A percentile compares a stretch with the other conserved stretches of the same genome.
Conservation (phyloP, 257 asterid species). For the Nicotiana knightiana region DNA sequence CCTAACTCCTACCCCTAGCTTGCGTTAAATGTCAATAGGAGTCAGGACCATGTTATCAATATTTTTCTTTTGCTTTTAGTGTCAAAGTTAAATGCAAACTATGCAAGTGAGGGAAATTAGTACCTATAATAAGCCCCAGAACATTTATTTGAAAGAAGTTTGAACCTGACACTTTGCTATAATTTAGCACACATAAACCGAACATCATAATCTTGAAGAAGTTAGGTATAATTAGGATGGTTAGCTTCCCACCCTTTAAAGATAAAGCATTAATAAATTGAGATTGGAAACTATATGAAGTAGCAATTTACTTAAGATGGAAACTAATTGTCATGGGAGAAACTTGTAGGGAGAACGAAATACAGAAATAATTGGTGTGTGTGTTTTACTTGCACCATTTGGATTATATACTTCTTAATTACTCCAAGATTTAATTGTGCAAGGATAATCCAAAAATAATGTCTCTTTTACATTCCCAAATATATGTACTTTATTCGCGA, state of each 20-base stretch:
- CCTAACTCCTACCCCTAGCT: neutral
- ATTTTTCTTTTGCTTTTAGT: neutral
- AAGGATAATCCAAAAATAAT: no score
- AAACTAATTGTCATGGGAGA: no score
- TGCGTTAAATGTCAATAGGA: neutral
- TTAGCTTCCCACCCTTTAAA: neutral
- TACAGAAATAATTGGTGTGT: no score
- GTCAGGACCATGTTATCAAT: neutral
- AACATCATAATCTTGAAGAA: neutral
- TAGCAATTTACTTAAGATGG: no score
- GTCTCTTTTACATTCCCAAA: no score
- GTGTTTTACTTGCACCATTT: no score
- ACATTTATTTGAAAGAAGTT: neutral
- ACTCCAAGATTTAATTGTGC: no score
- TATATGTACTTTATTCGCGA: neutral
- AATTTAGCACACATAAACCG: no score
- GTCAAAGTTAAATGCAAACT: neutral
- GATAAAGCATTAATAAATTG: neutral
- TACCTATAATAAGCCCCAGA: conserved; percentile 4
- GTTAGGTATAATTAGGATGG: no score
- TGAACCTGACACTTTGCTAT: no score
- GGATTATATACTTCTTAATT: no score
- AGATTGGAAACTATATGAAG: neutral
- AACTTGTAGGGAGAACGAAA: no score
- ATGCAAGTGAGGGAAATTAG: neutral